Conservation (phyloP, 2,329 filamentous ascomycete genomes). For the Ceratocystis colombiana region DNA sequence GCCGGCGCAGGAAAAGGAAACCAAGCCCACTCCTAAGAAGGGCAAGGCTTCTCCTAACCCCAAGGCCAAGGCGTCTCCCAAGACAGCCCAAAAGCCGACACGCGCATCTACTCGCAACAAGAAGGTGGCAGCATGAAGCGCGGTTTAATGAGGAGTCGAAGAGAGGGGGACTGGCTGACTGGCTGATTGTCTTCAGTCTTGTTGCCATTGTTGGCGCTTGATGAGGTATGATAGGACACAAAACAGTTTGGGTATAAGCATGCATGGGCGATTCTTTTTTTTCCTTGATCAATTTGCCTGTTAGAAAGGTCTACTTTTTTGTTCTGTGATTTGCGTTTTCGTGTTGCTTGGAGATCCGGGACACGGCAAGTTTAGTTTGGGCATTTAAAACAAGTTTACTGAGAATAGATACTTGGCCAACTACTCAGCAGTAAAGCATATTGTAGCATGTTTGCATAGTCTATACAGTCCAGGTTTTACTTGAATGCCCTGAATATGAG, state of each 20-base stretch:
- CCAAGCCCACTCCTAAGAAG: constrained; percentile 32
- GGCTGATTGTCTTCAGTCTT: background rate
- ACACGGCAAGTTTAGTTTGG: constrained; percentile 23
- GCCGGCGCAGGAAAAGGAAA: constrained; percentile 31
- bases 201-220: constrained; percentile 4
- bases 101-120: constrained; percentile 25
- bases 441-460: background rate
- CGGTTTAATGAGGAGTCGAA: background rate
- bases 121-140: constrained; percentile 19
- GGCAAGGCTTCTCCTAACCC: constrained; percentile 35
- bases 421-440: background rate
- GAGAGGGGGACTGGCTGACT: background rate
- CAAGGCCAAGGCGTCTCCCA: constrained; percentile 32
- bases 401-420: constrained; percentile 6
- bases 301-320: constrained; percentile 24
- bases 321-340: constrained; percentile 23
- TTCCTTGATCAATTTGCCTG: constrained; percentile 13
- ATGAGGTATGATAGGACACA: constrained; percentile 18
- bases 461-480: background rate
- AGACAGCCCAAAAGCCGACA: constrained; percentile 22
- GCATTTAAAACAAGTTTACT: constrained; percentile 26
- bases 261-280: constrained; percentile 22
- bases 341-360: constrained; percentile 23
- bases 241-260: constrained; percentile 20
- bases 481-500: background rate